Percentiles rank a stretch among this genome's conserved stretches.
Conservation (phyloP, 805 yeast species). For the Maudiozyma saulgeensis region DNA sequence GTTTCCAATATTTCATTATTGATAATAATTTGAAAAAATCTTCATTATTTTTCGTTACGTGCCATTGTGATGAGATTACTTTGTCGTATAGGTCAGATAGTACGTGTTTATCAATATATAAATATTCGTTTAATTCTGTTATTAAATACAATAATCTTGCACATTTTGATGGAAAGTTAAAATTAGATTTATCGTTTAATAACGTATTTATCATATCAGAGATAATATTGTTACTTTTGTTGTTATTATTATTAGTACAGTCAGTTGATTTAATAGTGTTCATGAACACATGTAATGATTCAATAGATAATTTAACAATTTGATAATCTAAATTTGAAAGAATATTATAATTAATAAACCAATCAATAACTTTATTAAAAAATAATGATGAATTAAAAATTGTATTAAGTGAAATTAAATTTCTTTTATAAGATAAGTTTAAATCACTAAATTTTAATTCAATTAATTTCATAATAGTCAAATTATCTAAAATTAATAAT, state of each 20-base stretch:
- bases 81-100: neutral
- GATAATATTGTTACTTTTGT: neutral
- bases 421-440: conserved; percentile 31
- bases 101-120: conserved; percentile 6
- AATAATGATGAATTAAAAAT: conserved; percentile 7
- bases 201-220: neutral
- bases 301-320: conserved; percentile 13
- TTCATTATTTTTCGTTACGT: neutral
- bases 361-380: conserved; percentile 15
- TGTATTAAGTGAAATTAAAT: conserved; percentile 26
- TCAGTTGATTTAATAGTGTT: neutral
- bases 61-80: neutral
- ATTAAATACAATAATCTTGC: neutral
- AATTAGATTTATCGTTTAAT: neutral
- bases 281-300: conserved; percentile 1
- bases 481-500: conserved; percentile 22
- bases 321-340: conserved; percentile 12
- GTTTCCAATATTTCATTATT: conserved; percentile 13
- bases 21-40: conserved; percentile 19
- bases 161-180: neutral
- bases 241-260: too few species aligned
- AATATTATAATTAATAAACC: conserved; percentile 18
- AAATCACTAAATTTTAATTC: conserved; percentile 49
- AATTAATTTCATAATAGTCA: conserved; percentile 36
- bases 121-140: neutral